Conservation (phyloP, 2,329 filamentous ascomycete genomes). For the Cytospora chrysosperma region DNA sequence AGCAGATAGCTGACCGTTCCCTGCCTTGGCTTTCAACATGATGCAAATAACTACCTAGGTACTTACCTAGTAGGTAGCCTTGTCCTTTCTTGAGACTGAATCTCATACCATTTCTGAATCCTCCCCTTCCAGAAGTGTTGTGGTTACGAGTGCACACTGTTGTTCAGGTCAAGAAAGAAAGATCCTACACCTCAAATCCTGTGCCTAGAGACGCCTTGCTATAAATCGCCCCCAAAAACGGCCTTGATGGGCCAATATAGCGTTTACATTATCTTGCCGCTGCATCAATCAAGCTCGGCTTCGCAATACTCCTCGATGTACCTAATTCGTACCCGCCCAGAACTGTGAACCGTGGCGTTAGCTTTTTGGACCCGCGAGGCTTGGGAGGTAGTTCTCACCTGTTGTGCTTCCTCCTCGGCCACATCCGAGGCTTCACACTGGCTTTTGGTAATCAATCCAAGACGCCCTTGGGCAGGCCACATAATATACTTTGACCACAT, state of each 20-base stretch:
- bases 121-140: no score
- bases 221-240: neutral
- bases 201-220: neutral
- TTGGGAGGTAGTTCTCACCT: constrained; percentile 40
- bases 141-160: neutral
- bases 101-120: no score
- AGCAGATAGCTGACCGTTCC: no score
- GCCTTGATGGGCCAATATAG: neutral
- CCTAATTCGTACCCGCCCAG: neutral
- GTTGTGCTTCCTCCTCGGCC: constrained; percentile 67
- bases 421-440: constrained; percentile 65
- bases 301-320: neutral
- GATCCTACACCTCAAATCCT: neutral
- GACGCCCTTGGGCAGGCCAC: constrained; percentile 44
- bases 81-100: no score
- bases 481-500: constrained; percentile 74
- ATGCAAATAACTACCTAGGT: no score
- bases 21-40: no score
- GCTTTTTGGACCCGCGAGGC: neutral
- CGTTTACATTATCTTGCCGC: neutral
- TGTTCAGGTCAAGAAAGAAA: neutral
- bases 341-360: neutral
- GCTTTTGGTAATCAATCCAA: constrained; percentile 71
- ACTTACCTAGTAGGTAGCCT: no score
- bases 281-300: no score